These are phyloP conservation scores for Aspergillus tamarii DNA, from an alignment of 2,329 filamentous ascomycete species.

Conservation along the genomic window DNA sequence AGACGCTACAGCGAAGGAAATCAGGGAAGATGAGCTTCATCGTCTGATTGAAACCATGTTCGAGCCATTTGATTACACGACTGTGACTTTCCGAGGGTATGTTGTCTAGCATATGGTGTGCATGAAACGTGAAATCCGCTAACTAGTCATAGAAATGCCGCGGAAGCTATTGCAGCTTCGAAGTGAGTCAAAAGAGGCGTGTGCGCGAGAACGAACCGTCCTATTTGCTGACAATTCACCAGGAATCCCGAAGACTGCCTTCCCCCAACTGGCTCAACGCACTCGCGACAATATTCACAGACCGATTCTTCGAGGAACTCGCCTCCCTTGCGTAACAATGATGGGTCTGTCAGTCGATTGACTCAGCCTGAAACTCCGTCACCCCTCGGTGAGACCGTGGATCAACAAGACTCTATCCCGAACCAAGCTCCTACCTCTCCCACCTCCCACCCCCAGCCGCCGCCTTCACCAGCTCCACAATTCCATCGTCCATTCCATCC, in stretches of 20 bases:
- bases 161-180: slow-evolving; percentile 44
- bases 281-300: slow-evolving; percentile 43
- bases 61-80: slow-evolving; percentile 91
- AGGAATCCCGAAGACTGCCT: slow-evolving; percentile 46
- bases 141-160: slow-evolving; percentile 32
- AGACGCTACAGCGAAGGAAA: slow-evolving; percentile 92
- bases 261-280: slow-evolving; percentile 29
- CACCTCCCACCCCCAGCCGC: slow-evolving; percentile 24
- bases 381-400: slow-evolving; percentile 32
- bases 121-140: slow-evolving; percentile 12
- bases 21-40: slow-evolving; percentile 90
- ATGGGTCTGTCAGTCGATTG: slow-evolving; percentile 32
- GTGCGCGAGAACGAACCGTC: slow-evolving; percentile 8
- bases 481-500: slow-evolving; percentile 12
- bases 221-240: slow-evolving; percentile 12
- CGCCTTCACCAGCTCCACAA: slow-evolving; percentile 18
- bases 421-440: slow-evolving; percentile 16
- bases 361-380: slow-evolving; percentile 32
- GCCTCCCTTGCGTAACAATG: slow-evolving; percentile 31
- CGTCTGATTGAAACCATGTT: slow-evolving; percentile 93
- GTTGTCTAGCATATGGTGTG: slow-evolving; percentile 29
- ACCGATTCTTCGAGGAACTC: slow-evolving; percentile 36
- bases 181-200: slow-evolving; percentile 28
- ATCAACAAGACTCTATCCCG: slow-evolving; percentile 27
- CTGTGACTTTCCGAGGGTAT: slow-evolving; percentile 75